Conservation (phyloP, 1,284 basidiomycete genomes). For the Trichosporon sp. region DNA sequence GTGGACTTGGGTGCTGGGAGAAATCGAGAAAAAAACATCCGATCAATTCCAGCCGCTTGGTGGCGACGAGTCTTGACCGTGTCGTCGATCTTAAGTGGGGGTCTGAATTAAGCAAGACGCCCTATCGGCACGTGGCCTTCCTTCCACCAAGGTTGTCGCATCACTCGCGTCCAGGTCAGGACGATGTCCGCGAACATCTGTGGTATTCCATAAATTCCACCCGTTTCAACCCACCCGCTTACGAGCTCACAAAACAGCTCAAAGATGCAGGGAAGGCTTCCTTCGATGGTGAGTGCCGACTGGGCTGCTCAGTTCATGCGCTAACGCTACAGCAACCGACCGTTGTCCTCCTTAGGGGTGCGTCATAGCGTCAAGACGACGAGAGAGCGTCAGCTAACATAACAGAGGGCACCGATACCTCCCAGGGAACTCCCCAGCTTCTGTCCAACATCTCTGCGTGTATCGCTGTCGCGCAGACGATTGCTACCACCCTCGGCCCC, state of each 20-base stretch:
- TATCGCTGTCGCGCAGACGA: slow-evolving; percentile 79
- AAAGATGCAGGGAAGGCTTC: slow-evolving; percentile 44
- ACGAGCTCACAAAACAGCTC: slow-evolving; percentile 7
- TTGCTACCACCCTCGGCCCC: slow-evolving; percentile 93
- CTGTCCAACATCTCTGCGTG: slow-evolving; percentile 96
- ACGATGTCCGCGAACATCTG: slow-evolving; percentile 2
- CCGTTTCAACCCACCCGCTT: slow-evolving; percentile 1
- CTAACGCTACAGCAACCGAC: slow-evolving; percentile 71
- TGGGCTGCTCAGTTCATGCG: not conserved
- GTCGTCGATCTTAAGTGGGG: not conserved
- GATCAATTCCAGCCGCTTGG: not conserved
- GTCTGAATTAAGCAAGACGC: not conserved
- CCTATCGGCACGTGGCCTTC: not conserved
- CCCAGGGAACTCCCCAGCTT: slow-evolving; percentile 88
- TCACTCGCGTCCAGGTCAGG: slow-evolving; percentile 2
- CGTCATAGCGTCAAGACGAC: slow-evolving; percentile 14
- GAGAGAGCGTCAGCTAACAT: slow-evolving; percentile 3
- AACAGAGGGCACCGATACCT: slow-evolving; percentile 87
- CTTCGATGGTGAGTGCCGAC: slow-evolving; percentile 39
- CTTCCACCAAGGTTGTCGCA: not conserved
- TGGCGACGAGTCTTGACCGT: not conserved
- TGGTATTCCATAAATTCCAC: slow-evolving; percentile 6
- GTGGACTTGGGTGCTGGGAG: not conserved
- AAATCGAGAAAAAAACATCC: slow-evolving; percentile 1
- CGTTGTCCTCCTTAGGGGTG: slow-evolving; percentile 72